phyloP scores from a whole-genome alignment of 805 yeast genomes.

The Cyberlindnera xishuangbannaensis region DNA sequence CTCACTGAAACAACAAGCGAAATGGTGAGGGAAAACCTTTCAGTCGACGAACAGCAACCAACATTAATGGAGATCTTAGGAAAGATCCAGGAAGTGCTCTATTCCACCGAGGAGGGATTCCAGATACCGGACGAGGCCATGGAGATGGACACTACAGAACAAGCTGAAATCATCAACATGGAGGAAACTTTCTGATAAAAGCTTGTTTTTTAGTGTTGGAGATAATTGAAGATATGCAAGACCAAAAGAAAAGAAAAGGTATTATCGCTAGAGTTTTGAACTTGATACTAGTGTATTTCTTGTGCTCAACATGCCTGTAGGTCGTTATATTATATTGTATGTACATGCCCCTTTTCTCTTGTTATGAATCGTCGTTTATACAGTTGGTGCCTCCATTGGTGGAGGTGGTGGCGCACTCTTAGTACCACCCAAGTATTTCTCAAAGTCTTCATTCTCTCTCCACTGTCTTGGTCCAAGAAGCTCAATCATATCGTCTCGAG shows the following conservation, averaged over 20 bases:
- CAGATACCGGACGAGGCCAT: constrained; percentile 46
- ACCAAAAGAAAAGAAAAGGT: too few species aligned
- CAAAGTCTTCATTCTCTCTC: constrained; percentile 84
- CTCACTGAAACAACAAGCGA: constrained; percentile 61
- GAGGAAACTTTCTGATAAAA: constrained; percentile 35
- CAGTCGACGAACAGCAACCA: too few species aligned
- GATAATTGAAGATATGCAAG: too few species aligned
- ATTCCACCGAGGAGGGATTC: constrained; percentile 81
- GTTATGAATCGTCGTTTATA: too few species aligned
- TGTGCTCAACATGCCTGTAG: too few species aligned
- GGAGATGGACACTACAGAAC: constrained; percentile 18
- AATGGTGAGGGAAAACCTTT: constrained; percentile 36
- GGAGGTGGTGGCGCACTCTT: too few species aligned
- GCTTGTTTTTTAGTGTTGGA: too few species aligned
- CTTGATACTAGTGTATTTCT: neutral
- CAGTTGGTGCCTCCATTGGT: too few species aligned
- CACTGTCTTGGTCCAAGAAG: constrained; percentile 74
- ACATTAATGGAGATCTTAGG: constrained; percentile 40
- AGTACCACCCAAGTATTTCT: constrained; percentile 64
- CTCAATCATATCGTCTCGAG: constrained; percentile 75
- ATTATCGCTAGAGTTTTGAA: too few species aligned
- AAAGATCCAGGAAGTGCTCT: constrained; percentile 70
- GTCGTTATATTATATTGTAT: too few species aligned
- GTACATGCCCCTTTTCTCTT: too few species aligned
- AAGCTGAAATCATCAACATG: constrained; percentile 23